These are phyloP conservation scores for Chaetoscypha palmicola DNA, from an alignment of 2,329 filamentous ascomycete genomes.

Conservation along the genomic window DNA sequence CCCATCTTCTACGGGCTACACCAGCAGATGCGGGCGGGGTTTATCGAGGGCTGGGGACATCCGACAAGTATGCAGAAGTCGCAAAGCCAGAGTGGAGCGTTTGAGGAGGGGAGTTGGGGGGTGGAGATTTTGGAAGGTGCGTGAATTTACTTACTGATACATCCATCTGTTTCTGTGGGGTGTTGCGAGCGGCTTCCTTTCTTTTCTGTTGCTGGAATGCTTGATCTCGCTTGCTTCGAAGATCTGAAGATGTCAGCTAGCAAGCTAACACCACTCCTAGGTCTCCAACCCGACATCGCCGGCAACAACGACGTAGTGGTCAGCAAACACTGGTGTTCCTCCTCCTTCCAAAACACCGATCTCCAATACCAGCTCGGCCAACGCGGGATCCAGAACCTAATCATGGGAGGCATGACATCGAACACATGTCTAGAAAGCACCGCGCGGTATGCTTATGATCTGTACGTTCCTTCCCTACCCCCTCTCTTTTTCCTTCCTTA, in stretches of 20 bases:
- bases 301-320: slow-evolving; percentile 30
- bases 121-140: slow-evolving; percentile 24
- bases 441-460: slow-evolving; percentile 31
- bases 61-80: slow-evolving; percentile 17
- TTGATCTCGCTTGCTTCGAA: no score
- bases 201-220: no score
- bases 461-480: slow-evolving; percentile 18
- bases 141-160: no score
- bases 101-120: slow-evolving; percentile 29
- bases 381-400: slow-evolving; percentile 29
- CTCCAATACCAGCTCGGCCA: slow-evolving; percentile 32
- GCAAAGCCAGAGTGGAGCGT: slow-evolving; percentile 19
- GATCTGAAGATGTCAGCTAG: no score
- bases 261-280: no score
- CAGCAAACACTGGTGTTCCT: slow-evolving; percentile 30
- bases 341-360: slow-evolving; percentile 33
- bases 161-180: no score
- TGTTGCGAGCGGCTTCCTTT: no score
- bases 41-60: slow-evolving; percentile 28
- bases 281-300: slow-evolving; percentile 23
- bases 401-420: slow-evolving; percentile 29
- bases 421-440: slow-evolving; percentile 33
- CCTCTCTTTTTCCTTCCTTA: not conserved
- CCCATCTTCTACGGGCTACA: slow-evolving; percentile 34
- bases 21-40: slow-evolving; percentile 24